Percentiles rank a stretch among this genome's conserved stretches.
Evolutionary conservation across 2,329 filamentous ascomycete genomes (phyloP).

Genomic region (Emmonsiellopsis sp.): DNA sequence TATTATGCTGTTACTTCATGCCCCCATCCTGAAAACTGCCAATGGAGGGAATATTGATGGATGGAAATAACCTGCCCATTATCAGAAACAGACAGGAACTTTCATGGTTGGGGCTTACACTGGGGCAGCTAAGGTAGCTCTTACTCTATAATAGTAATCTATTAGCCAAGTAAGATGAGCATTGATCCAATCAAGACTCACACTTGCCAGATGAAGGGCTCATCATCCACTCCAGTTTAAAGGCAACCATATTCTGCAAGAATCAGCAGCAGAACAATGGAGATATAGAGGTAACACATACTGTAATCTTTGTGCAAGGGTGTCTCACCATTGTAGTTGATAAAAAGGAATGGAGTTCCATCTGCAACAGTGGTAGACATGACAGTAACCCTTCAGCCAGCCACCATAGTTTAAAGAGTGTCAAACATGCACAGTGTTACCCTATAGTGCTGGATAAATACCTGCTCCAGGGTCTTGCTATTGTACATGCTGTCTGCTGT

Average conservation of each 20-base stretch:
- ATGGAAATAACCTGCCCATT: background rate
- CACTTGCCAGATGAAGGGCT: conserved; percentile 3
- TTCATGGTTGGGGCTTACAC: background rate
- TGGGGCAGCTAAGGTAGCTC: conserved; percentile 1
- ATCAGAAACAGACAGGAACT: background rate
- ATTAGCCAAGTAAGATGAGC: background rate
- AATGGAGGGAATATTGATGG: background rate
- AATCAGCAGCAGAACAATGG: background rate
- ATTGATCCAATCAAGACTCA: background rate
- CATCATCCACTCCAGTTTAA: background rate
- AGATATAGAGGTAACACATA: background rate
- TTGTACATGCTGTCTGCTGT: background rate
- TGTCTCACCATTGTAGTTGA: conserved; percentile 4
- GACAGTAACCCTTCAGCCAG: conserved; percentile 3
- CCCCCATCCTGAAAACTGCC: background rate
- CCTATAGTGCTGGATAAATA: background rate
- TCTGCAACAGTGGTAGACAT: background rate
- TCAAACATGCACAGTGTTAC: background rate
- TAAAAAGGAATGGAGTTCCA: conserved; percentile 2
- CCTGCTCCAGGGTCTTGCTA: background rate
- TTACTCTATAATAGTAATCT: background rate
- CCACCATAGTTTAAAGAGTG: background rate
- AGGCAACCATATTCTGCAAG: conserved; percentile 2
- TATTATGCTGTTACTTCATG: background rate
- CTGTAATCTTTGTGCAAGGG: background rate